Evolutionary conservation across 371 early-diverging fungal genomes (phyloP), one percentile per base, ranked within the genome.

Genomic region (Lichtheimia corymbifera): DNA sequence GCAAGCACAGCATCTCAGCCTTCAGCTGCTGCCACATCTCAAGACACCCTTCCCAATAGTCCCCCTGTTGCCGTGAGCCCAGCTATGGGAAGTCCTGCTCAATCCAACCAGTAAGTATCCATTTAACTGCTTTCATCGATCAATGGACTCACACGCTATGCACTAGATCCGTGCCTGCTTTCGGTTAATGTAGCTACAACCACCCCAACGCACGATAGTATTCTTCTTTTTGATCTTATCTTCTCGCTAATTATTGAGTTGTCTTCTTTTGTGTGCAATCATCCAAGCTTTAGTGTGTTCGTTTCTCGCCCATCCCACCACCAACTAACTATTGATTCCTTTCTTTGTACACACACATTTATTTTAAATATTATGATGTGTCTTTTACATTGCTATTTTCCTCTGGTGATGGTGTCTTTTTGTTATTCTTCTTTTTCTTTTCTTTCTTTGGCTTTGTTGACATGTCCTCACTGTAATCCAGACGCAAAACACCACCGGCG

Each of bases 81-180:
- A n/a, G 44, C 68, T 24, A 64, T 76, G 59, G 76, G 72, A 40
- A 76, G 76, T 35, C 76, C 76, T 22, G 68, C 72, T 30, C 70
- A 72, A 59, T 76, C 76, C 24, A 68, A 62, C 63, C 66, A 65
- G 72, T 73, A 68, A 68, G 18, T 35, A 22, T 28, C 11, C 11
- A 5, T 55, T 58, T 17, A 17, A 6, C 11, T n/a, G 17, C 27
- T 47, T 18, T n/a, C 5, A 6, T 40, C 14, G 30, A 50, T 2
- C 15, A 22, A 15, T 7, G 27, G 15, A 24, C 35, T 7, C 58
- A 1, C 59, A 44, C 20, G 13, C 13, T 28, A 20, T 28, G 20
- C 44, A 27, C 6, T 67, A 74, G 68, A 58, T 70, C 76, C 44
- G 75, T 75, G 28, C 70, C 72, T 64, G 75, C 75, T 24, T 70